Evolutionary conservation across 169 alveolate genomes (phyloP).

Genomic region (Plasmodium vivax): DNA sequence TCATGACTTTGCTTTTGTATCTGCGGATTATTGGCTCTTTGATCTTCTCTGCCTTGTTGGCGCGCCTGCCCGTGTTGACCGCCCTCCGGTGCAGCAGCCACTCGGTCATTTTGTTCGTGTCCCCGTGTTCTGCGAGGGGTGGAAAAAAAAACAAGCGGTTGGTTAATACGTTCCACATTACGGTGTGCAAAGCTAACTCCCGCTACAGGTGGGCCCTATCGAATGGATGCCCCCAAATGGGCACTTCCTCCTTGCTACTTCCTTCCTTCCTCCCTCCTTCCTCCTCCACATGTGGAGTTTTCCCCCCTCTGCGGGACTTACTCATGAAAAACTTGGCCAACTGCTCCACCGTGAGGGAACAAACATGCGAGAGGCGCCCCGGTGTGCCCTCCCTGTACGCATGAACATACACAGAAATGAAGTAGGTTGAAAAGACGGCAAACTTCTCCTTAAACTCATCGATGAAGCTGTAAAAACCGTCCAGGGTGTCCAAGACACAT

Average conservation of each 20-base stretch:
- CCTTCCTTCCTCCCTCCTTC: too few species aligned
- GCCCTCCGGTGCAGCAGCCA: conserved; percentile 35
- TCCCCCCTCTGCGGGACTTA: neutral
- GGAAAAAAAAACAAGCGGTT: neutral
- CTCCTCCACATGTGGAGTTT: neutral
- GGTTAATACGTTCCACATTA: neutral
- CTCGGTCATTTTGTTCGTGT: conserved; percentile 38
- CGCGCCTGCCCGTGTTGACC: neutral
- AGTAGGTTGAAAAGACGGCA: conserved; percentile 29
- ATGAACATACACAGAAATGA: conserved; percentile 62
- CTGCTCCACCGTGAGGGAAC: conserved; percentile 28
- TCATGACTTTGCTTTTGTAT: conserved; percentile 41
- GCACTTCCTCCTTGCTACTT: neutral
- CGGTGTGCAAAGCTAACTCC: neutral
- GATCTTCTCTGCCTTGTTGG: conserved; percentile 6
- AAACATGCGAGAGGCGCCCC: conserved; percentile 24
- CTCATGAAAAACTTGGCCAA: conserved; percentile 23
- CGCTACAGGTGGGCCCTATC: neutral
- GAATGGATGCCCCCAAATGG: neutral
- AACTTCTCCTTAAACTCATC: conserved; percentile 46
- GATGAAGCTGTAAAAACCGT: conserved; percentile 8
- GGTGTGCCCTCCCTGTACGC: conserved; percentile 42
- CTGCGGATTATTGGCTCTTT: conserved; percentile 29
- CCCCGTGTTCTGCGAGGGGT: conserved; percentile 11
- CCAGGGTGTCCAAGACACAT: neutral